A percentile compares a stretch with the other conserved stretches of the same genome.
Conservation (phyloP, 208 protist genomes). For the Hexamita inflata region DNA sequence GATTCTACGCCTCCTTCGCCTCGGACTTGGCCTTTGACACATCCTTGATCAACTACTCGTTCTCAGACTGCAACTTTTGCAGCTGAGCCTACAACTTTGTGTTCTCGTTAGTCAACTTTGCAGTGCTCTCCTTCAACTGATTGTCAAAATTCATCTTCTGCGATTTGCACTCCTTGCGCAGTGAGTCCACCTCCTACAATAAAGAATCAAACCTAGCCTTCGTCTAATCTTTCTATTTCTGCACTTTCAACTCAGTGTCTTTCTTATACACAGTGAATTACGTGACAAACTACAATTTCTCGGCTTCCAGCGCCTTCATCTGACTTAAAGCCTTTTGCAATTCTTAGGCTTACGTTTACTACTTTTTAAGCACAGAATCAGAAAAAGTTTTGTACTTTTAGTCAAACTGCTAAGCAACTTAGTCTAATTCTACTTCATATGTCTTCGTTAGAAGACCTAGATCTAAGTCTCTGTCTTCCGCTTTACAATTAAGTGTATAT, state of each 20-base stretch:
- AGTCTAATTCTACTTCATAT: conserved; percentile 1
- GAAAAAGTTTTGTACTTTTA: background rate
- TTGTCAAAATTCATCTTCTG: background rate
- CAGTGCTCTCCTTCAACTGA: no score
- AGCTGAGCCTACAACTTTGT: background rate
- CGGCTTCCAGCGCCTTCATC: background rate
- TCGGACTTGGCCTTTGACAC: background rate
- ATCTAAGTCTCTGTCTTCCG: conserved; percentile 12
- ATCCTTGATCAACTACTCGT: background rate
- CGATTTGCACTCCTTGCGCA: background rate
- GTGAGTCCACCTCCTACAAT: background rate
- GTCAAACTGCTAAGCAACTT: background rate
- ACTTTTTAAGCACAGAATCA: background rate
- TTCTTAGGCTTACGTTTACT: background rate
- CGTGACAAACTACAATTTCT: conserved; percentile 12
- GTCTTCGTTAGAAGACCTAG: background rate
- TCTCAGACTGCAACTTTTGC: background rate
- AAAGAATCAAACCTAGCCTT: background rate
- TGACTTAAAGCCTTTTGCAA: background rate
- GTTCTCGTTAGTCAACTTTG: background rate
- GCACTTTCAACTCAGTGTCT: background rate
- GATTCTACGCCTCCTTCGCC: background rate
- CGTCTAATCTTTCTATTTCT: background rate
- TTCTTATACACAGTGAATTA: background rate
- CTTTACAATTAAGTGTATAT: background rate